Base-by-base conservation (phyloP, 371 early-diverging fungal genomes). In the Edhazardia aedis region DNA sequence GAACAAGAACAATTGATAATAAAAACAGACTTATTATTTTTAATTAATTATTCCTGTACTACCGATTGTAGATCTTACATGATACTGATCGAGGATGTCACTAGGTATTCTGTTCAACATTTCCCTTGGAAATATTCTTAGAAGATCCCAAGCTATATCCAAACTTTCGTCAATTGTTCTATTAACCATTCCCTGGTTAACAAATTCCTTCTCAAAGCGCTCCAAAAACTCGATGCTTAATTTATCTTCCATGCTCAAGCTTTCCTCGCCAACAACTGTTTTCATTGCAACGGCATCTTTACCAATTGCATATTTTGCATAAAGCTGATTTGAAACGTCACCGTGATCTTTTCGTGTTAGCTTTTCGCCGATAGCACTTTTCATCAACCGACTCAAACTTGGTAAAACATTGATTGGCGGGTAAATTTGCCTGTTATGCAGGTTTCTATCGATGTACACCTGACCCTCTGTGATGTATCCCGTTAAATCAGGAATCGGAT, bases 391-490 rank as follows among this genome's bases (percentile, higher is more conserved):
- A 48, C 92, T 91, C 25, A 98, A 78, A 27, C 93, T 92, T 9
- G 96, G 96, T 47, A 98, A 77, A 0, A 98, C 96, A 76, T 98
- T 98, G 75, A 95, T 98, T 4, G 99, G 99, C 59, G 99, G 99
- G 77, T 95, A 98, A 65, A 98, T 89, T 73, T 92, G 94, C 62
- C 92, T 85, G 77, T 98, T 95, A 75, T 94, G 78, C 55, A 98
- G 77, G 73, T 91, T 88, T 67, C 99, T 84, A 76, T 98, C 99
- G 50, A 98, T 80, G 71, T 88, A 98, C 67, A 98, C 91, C 75
- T 98, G 96, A 26, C 99, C 99, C 75, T 98, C 99, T 26, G 99
- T 98, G 75, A 98, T 98, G 74, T 92, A 98, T 47, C 99, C 99
- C 33, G 99, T 98, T 70, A 98, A 79, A 79, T 98, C 99, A n/a